Evolutionary conservation across 805 yeast genomes (phyloP), one percentile per base, ranked within the genome.

Genomic region (Yarrowia keelungensis): DNA sequence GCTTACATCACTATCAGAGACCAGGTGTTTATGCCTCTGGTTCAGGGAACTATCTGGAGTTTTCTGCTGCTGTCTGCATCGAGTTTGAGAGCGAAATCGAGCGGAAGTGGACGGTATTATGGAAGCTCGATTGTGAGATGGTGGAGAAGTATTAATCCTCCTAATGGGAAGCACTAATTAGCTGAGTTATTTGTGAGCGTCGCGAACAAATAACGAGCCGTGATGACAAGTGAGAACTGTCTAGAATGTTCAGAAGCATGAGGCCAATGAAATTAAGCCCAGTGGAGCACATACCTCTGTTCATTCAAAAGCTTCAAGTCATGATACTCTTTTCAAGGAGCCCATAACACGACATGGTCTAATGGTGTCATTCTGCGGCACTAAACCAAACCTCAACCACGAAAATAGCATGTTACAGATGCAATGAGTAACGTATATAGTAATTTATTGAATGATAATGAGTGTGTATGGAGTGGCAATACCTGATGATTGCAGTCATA

Each of bases 41-140:
- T 70, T 5, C 80, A 78, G 70, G 81, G 81, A 16, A 75, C 77
- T 39, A 67, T 74, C 47, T 78, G 80, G 80, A 77, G 77, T 8
- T 51, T 77, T 38, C 58, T 67, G 43, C 49, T 73, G 38, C 12
- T 62, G 38, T 47, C 56, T n/a, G 67, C 67, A 7, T 35, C 67
- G 8, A 49, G 39, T 15, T 8, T 62, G 46, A 16, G 67, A 32
- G 46, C 67, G 9, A 22, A 5, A 9, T 19, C 46, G 12, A 39
- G 56, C 11, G 46, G 56, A 3, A 47, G 47, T 22, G 67, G 67
- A 22, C 36, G 56, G 47, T 62, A 47, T 11, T 47, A 43, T 22
- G 67, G 67, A 4, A 47, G 56, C 11, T 22, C 39, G 22, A 1
- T 62, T 19, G 67, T 49, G 46, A 19, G 56, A 9, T 62, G 67